A percentile compares a stretch with the other conserved stretches of the same genome.
phyloP scores from a whole-genome alignment of 768 basidiomycete species.

The Naganishia friedmannii region DNA sequence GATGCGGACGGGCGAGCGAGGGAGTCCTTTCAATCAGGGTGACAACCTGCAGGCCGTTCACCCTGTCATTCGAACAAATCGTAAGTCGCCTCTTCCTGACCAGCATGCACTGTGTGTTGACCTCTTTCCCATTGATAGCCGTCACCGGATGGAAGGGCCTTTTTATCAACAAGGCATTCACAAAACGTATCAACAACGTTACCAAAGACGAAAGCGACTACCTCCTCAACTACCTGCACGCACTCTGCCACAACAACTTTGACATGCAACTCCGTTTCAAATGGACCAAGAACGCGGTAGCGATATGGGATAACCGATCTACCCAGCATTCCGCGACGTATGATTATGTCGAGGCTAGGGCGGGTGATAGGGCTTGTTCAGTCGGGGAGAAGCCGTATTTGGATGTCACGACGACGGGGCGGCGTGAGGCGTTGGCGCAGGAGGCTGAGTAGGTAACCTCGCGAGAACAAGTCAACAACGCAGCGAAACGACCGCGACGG shows the following conservation, averaged over 20 bases:
- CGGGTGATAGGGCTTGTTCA: constrained; percentile 60
- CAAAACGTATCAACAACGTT: constrained; percentile 59
- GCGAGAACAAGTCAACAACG: neutral
- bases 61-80: constrained; percentile 52
- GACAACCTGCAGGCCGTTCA: constrained; percentile 47
- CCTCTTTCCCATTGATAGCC: constrained; percentile 34
- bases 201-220: constrained; percentile 60
- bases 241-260: constrained; percentile 59
- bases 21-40: constrained; percentile 49
- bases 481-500: neutral
- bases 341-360: constrained; percentile 52
- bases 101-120: neutral
- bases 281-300: constrained; percentile 59
- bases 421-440: constrained; percentile 35
- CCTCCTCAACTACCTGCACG: constrained; percentile 56
- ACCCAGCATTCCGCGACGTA: constrained; percentile 53
- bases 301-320: constrained; percentile 63
- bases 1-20: constrained; percentile 44
- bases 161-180: constrained; percentile 62
- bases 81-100: constrained; percentile 24
- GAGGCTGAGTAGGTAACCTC: constrained; percentile 30
- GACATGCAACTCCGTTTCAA: constrained; percentile 57
- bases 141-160: constrained; percentile 61
- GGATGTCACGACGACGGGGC: constrained; percentile 46
- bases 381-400: constrained; percentile 61